Evolutionary conservation across 495 filamentous ascomycete species (phyloP).

Genomic region (Terfezia boudieri): DNA sequence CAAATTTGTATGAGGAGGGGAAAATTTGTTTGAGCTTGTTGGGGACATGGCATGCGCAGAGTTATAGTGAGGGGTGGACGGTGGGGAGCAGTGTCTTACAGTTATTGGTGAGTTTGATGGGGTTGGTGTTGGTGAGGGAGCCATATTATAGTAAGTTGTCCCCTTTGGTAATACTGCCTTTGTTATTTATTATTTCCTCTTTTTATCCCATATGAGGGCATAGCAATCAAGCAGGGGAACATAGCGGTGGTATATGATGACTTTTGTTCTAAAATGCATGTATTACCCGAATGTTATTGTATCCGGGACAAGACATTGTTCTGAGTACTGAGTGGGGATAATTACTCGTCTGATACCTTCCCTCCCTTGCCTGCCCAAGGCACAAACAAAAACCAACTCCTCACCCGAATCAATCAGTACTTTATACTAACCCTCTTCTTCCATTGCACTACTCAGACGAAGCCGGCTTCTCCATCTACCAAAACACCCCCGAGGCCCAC

Average conservation of each 20-base stretch:
- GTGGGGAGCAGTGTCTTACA: conserved; percentile 33
- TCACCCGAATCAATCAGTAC: too few relatives aligned
- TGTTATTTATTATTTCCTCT: neutral
- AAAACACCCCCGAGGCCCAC: conserved; percentile 22
- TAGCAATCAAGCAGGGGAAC: neutral
- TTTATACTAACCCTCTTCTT: too few relatives aligned
- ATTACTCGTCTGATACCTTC: too few relatives aligned
- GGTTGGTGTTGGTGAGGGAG: conserved; percentile 34
- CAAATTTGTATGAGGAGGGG: conserved; percentile 32
- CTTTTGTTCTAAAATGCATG: neutral
- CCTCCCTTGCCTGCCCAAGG: too few relatives aligned
- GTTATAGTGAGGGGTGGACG: conserved; percentile 32
- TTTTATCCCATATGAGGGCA: neutral
- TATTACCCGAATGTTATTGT: too few relatives aligned
- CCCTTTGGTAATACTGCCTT: neutral
- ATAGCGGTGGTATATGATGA: too few relatives aligned
- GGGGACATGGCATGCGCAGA: conserved; percentile 35
- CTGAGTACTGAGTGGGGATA: too few relatives aligned
- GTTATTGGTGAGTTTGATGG: conserved; percentile 36
- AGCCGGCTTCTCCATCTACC: conserved; percentile 32
- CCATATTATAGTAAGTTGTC: conserved; percentile 37
- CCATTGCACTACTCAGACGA: conserved; percentile 24
- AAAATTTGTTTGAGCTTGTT: conserved; percentile 38
- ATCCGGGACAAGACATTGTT: too few relatives aligned
- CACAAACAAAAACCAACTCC: too few relatives aligned